Conservation (phyloP, 108 stramenopile species). For the Craspedostauros australis region DNA sequence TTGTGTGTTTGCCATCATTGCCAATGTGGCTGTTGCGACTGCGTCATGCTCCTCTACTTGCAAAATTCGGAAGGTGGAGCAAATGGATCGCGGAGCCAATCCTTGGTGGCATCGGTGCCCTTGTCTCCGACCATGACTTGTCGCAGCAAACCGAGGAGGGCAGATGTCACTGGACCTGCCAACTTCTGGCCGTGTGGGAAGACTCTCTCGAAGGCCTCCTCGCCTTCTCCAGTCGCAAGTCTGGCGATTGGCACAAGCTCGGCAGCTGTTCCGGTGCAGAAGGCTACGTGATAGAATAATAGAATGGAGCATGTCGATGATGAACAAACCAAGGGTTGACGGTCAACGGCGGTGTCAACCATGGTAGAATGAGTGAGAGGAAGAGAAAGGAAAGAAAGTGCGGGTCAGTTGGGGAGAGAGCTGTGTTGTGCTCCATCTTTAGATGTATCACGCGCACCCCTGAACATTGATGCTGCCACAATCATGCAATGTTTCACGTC, state of each 20-base stretch:
- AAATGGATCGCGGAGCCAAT: slow-evolving; percentile 70
- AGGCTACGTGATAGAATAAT: slow-evolving; percentile 14
- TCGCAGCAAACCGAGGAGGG: slow-evolving; percentile 56
- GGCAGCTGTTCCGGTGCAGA: slow-evolving; percentile 77
- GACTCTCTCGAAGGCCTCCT: slow-evolving; percentile 40
- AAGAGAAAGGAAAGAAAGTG: no score
- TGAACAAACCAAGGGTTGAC: not conserved
- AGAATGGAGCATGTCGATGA: no score
- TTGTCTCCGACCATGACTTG: slow-evolving; percentile 61
- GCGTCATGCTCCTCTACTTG: no score
- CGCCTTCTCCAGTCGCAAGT: slow-evolving; percentile 53
- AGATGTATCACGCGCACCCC: no score
- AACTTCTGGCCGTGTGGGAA: slow-evolving; percentile 52
- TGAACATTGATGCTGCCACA: not conserved
- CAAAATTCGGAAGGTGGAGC: slow-evolving; percentile 55
- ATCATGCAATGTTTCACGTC: not conserved
- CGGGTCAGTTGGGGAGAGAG: no score
- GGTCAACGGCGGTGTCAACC: not conserved
- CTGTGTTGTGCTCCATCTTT: no score
- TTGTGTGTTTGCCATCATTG: not conserved
- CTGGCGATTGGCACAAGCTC: slow-evolving; percentile 70
- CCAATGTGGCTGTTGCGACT: not conserved
- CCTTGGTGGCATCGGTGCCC: slow-evolving; percentile 32
- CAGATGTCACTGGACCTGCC: slow-evolving; percentile 59
- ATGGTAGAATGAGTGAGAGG: no score